phyloP scores from a whole-genome alignment of 768 basidiomycete species.

The Xerocomus potaroensis region DNA sequence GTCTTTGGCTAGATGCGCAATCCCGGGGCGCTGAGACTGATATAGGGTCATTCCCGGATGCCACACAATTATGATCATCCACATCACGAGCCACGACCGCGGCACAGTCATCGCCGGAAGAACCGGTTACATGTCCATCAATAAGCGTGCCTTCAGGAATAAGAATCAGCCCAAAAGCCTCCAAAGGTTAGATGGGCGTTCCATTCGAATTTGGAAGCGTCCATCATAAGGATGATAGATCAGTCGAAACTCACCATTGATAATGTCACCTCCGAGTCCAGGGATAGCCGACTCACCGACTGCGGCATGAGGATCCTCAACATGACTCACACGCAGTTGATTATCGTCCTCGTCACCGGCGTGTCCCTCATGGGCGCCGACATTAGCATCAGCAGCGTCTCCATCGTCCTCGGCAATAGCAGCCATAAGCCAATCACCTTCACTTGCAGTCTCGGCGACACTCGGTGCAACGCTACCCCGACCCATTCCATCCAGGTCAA shows the following conservation, averaged over 20 bases:
- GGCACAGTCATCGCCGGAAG: constrained; percentile 27
- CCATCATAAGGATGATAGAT: constrained; percentile 38
- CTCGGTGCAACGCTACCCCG: constrained; percentile 64
- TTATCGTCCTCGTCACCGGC: constrained; percentile 44
- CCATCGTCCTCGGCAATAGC: constrained; percentile 73
- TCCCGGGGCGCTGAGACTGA: constrained; percentile 13
- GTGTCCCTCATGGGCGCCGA: constrained; percentile 47
- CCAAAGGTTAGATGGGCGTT: constrained; percentile 35
- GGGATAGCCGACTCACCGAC: constrained; percentile 31
- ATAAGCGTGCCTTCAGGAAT: constrained; percentile 37
- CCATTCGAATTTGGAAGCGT: constrained; percentile 38
- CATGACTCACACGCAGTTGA: constrained; percentile 40
- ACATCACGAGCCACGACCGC: constrained; percentile 11
- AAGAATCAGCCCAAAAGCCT: constrained; percentile 57
- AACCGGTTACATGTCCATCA: constrained; percentile 35
- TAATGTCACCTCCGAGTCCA: constrained; percentile 30
- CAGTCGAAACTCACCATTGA: constrained; percentile 52
- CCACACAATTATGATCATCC: constrained; percentile 16
- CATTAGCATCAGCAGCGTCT: constrained; percentile 53
- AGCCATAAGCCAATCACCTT: constrained; percentile 87
- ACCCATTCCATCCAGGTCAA: constrained; percentile 53
- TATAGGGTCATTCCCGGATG: constrained; percentile 24
- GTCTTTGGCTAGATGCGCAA: constrained; percentile 15
- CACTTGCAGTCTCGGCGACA: constrained; percentile 57
- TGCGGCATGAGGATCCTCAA: constrained; percentile 37